Conservation (phyloP, 2,329 filamentous ascomycete species). For the Pseudophaeomoniella oleicola region DNA sequence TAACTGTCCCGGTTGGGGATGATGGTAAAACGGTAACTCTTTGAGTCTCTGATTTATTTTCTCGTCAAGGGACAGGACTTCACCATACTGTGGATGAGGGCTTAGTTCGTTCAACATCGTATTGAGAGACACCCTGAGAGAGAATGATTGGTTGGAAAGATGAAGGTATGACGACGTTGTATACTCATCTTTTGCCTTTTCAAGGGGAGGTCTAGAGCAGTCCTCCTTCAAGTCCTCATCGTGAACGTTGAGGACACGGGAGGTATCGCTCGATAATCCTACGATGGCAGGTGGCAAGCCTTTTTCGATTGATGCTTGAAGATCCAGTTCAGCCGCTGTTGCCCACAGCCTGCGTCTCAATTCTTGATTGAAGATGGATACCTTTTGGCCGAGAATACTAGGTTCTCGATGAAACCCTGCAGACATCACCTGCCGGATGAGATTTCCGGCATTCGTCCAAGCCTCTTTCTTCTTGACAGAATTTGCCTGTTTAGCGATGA, state of each 20-base stretch:
- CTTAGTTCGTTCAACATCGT: conserved; percentile 15
- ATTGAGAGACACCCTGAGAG: conserved; percentile 14
- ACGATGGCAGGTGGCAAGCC: conserved; percentile 32
- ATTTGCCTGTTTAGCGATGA: conserved; percentile 32
- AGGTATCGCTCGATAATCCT: not conserved
- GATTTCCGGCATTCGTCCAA: conserved; percentile 32
- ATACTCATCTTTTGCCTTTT: conserved; percentile 10
- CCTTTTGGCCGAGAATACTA: conserved; percentile 18
- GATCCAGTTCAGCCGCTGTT: conserved; percentile 41
- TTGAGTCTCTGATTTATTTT: conserved; percentile 12
- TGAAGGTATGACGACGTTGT: conserved; percentile 15
- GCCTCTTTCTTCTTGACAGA: conserved; percentile 34
- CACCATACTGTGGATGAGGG: conserved; percentile 11
- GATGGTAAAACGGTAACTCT: conserved; percentile 10
- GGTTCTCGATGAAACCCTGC: conserved; percentile 37
- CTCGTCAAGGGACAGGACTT: conserved; percentile 14
- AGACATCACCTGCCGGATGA: conserved; percentile 33
- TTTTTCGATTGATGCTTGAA: conserved; percentile 39
- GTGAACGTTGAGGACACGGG: conserved; percentile 12
- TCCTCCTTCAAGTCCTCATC: conserved; percentile 12
- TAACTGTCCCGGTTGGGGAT: not conserved
- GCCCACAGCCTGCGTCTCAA: conserved; percentile 43
- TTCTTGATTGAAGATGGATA: conserved; percentile 32
- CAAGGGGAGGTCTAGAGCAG: conserved; percentile 7
- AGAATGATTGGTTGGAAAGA: conserved; percentile 12